phyloP scores from a whole-genome alignment of 208 protist genomes.

The Lotmaria passim region DNA sequence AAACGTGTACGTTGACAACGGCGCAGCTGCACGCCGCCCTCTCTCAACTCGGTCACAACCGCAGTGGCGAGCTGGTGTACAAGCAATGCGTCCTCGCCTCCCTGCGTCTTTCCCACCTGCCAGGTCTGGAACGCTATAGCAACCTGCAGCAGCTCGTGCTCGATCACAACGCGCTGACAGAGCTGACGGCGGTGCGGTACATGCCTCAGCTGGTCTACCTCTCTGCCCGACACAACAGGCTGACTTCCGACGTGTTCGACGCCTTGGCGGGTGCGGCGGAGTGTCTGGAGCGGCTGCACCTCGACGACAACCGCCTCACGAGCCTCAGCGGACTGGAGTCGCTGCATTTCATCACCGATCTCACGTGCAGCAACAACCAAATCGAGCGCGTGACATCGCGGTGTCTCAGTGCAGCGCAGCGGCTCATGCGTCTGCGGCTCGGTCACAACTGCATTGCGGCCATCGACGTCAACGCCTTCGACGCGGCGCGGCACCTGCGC shows the following conservation, averaged over 20 bases:
- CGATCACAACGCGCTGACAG: conserved; percentile 65
- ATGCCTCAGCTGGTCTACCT: conserved; percentile 66
- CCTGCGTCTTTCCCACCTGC: conserved; percentile 40
- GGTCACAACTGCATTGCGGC: conserved; percentile 42
- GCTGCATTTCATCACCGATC: conserved; percentile 68
- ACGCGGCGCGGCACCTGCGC: conserved; percentile 45
- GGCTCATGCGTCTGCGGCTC: conserved; percentile 57
- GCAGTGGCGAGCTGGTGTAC: conserved; percentile 61
- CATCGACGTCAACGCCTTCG: conserved; percentile 49
- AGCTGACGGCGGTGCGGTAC: conserved; percentile 54
- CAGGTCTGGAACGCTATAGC: conserved; percentile 44
- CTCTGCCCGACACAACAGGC: conserved; percentile 62
- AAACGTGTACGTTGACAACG: conserved; percentile 7
- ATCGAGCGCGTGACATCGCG: conserved; percentile 38
- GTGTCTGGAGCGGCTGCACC: conserved; percentile 64
- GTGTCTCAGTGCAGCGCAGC: conserved; percentile 22
- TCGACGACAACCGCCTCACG: conserved; percentile 66
- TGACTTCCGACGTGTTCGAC: conserved; percentile 57
- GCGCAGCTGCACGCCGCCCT: conserved; percentile 35
- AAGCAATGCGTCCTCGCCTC: conserved; percentile 44
- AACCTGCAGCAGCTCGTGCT: conserved; percentile 74
- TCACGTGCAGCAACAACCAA: conserved; percentile 52
- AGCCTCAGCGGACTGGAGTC: conserved; percentile 53
- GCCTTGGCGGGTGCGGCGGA: conserved; percentile 37
- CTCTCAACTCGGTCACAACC: conserved; percentile 63